Base-by-base conservation (phyloP, 345 rosid genomes). In the Punica granatum region DNA sequence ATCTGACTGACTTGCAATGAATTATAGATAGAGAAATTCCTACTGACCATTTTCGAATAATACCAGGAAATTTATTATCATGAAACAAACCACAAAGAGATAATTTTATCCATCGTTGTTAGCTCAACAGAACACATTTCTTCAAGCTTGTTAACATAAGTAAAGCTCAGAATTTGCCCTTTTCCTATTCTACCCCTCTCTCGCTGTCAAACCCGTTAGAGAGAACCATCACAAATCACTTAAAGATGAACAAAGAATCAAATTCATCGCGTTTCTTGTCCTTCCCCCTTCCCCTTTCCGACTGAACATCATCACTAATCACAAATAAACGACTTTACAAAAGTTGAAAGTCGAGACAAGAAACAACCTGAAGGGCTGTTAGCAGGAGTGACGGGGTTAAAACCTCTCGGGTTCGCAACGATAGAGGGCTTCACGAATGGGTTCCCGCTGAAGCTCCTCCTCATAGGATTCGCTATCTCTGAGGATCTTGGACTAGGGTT, bases 391-490 rank as follows among this genome's bases (percentile, higher is more conserved):
- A 67, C 78, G 2, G 88, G 82, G 72, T 75, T 75, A 60, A 80
- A 81, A 13, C 83, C 78, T 74, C 79, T 81, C 1, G 74, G 76
- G 58, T 61, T 68, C 4, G 88, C n/a, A 25, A 73, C 13, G 70
- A 79, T 65, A 21, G 85, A 66, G n/a, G 89, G 83, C 64, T 73
- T 80, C 44, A 74, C 43, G 73, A 91, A 84, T 2, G 91, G 90
- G 71, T 71, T 88, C 23, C 76, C 90, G 10, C 71, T 70, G 60
- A 84, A 88, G 58, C 96, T 88, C 82, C 97, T 84, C 35, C 95
- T 84, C 75, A 83, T 78, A 7, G 90, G 84, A 26, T 88, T 83
- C 37, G 41, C 70, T 0, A 67, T 64, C 70, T 90, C 95, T 0
- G 92, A 88, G 69, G 78, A 82, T 74, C 92, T 84, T 28, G 86